Evolutionary conservation across 2,329 filamentous ascomycete genomes (phyloP).

Genomic region (Zarea fungicola): DNA sequence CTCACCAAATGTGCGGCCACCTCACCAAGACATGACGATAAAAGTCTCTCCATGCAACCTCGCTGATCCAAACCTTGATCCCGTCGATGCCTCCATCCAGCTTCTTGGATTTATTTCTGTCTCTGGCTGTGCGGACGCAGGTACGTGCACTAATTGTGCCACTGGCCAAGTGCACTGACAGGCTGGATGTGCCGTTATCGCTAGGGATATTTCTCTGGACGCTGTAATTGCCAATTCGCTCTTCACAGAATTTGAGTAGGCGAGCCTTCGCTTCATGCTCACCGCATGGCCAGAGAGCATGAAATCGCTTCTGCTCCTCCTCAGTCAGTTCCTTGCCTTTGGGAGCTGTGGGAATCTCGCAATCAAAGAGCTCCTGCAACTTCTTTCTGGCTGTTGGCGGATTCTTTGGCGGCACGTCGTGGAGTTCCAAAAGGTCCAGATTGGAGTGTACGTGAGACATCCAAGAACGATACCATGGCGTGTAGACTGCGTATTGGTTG

Average conservation of each 20-base stretch:
- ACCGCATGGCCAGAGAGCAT: conserved; percentile 65
- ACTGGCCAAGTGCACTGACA: conserved; percentile 68
- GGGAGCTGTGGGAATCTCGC: conserved; percentile 56
- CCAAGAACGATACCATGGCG: conserved; percentile 78
- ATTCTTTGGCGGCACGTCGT: conserved; percentile 41
- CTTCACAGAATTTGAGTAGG: conserved; percentile 61
- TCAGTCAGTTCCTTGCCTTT: conserved; percentile 54
- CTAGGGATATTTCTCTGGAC: conserved; percentile 62
- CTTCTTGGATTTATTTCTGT: conserved; percentile 57
- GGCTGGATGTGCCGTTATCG: conserved; percentile 55
- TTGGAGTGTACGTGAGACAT: conserved; percentile 66
- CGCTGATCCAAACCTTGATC: conserved; percentile 70
- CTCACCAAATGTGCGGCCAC: conserved; percentile 77
- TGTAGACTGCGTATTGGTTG: conserved; percentile 79
- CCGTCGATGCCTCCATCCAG: conserved; percentile 63
- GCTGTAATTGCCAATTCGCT: conserved; percentile 58
- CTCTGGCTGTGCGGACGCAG: conserved; percentile 57
- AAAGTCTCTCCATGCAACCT: conserved; percentile 83
- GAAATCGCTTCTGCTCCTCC: conserved; percentile 54
- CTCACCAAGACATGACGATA: conserved; percentile 80
- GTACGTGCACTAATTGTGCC: conserved; percentile 65
- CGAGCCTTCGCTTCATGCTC: conserved; percentile 65
- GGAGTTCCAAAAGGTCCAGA: conserved; percentile 58
- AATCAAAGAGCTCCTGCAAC: conserved; percentile 54
- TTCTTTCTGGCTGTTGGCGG: conserved; percentile 30